Evolutionary conservation across 2,329 filamentous ascomycete genomes (phyloP), one percentile per base, ranked within the genome.

Genomic region (Aspergillus brasiliensis): DNA sequence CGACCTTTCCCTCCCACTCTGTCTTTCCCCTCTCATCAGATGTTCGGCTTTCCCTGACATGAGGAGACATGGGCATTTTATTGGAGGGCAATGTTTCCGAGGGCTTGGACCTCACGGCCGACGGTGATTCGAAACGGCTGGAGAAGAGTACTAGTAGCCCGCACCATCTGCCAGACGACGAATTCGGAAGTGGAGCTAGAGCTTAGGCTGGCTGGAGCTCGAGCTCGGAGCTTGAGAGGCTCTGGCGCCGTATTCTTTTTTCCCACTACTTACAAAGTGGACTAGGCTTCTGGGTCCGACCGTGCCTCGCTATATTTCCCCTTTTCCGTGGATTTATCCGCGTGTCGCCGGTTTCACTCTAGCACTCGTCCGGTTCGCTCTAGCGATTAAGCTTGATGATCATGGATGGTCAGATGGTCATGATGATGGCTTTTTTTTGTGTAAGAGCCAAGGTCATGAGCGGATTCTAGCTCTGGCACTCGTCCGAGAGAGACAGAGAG

Each of bases 51-150:
- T 25, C n/a, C n/a, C n/a, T 17, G 31, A 34, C 31, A 34, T 34
- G 31, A 34, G 31, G 31, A 31, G 27, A 47, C 27, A 28, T 25
- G n/a, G 19, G 17, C 17, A 23, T 51, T 11, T 51, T 21, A 64
- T 61, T 65, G 64, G 64, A 23, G 47, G 37, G 27, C 25, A 37
- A 51, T 59, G 51, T 56, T 58, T 58, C 65, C 64, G 64, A 62
- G 65, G 66, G 65, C 65, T 66, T 65, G 62, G 64, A 53, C 64
- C 65, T 62, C 63, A 21, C 34, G 27, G 23, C 23, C 28, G 28
- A 49, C 42, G 34, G 37, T 38, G 53, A 34, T 37, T 57, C 47
- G 48, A 60, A 60, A 60, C 58, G 23, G 51, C 58, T 56, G 55
- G 61, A 10, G 31, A 34, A 6, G 54, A 40, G 56, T 62, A n/a